Conservation (phyloP, 2,329 filamentous ascomycete species). For the Xylaria sp. region DNA sequence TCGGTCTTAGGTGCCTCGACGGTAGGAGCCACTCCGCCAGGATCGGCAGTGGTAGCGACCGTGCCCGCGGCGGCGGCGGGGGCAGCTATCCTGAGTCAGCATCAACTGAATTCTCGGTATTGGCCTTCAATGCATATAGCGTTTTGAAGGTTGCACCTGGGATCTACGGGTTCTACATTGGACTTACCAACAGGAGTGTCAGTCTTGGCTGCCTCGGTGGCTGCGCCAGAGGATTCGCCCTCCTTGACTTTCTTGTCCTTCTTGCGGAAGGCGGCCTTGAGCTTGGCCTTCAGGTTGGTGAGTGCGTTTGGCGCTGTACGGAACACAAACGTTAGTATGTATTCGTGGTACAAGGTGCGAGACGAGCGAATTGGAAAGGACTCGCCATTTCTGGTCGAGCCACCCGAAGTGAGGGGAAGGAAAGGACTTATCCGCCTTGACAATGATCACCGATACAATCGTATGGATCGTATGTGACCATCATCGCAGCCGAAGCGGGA, state of each 20-base stretch:
- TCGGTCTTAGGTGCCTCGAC: constrained; percentile 48
- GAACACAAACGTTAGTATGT: constrained; percentile 37
- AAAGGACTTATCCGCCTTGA: background rate
- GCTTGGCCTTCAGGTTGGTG: constrained; percentile 66
- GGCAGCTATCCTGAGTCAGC: constrained; percentile 23
- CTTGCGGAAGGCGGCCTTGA: constrained; percentile 56
- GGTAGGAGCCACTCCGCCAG: constrained; percentile 32
- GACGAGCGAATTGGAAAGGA: constrained; percentile 10
- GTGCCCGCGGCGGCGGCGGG: background rate
- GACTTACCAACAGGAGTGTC: constrained; percentile 38
- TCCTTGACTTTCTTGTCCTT: constrained; percentile 42
- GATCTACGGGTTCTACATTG: constrained; percentile 13
- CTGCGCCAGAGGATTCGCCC: constrained; percentile 43
- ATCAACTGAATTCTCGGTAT: constrained; percentile 8
- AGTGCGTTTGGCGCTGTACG: constrained; percentile 60
- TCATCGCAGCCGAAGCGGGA: constrained; percentile 21
- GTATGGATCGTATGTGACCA: constrained; percentile 12
- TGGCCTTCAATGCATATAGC: background rate
- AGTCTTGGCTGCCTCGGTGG: constrained; percentile 41
- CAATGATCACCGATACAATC: constrained; percentile 17
- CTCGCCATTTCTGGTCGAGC: constrained; percentile 20
- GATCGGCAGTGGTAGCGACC: constrained; percentile 8
- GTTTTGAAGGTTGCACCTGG: background rate
- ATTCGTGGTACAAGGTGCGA: constrained; percentile 21
- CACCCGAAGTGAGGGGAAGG: constrained; percentile 10